Evolutionary conservation across 192 early-diverging fungal species (phyloP), one percentile per base, ranked within the genome.

Genomic region (Podila minutissima): DNA sequence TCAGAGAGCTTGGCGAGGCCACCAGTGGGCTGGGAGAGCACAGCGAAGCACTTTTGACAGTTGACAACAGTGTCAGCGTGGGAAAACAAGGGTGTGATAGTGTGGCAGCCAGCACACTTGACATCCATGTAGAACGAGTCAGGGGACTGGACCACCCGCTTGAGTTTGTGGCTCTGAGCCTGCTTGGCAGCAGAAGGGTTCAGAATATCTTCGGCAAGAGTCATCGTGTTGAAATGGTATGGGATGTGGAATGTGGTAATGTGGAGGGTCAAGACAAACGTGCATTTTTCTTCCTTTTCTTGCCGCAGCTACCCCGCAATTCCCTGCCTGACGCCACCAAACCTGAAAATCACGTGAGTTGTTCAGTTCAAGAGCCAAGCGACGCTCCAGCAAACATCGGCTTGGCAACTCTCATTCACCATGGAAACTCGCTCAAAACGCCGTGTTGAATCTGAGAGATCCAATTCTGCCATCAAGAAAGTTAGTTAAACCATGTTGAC

Each of bases 121-220:
- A 99, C 96, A 81, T 99, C 97, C 96, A 99, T 97, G 88, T 98
- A 97, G 93, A 92, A 97, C 31, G 97, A 97, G 93, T 99, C 94
- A 59, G 96, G 90, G 64, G 75, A 75, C 60, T 90, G 90, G 29
- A 91, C 83, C n/a, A 90, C 68, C 53, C 89, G 74, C 86, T 91
- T 91, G 53, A 91, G 84, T 74, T 90, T 90, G 87, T 90, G 89
- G 29, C 82, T 73, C 26, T 91, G 90, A 78, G 89, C 87, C 88
- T 97, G 91, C 82, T 86, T 86, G 68, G 90, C 86, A 62, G 88
- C 83, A 73, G 93, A 89, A 63, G 97, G 97, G 92, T 98, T 97
- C 62, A 98, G 89, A 76, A 98, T 93, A 85, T 98, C 97, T 82
- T 95, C 90, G 74, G 96, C 94, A 74, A 98, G 90, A 73, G 66